These are phyloP conservation scores for Shiraia bambusicola DNA, from an alignment of 2,329 filamentous ascomycete species.

Conservation along the genomic window DNA sequence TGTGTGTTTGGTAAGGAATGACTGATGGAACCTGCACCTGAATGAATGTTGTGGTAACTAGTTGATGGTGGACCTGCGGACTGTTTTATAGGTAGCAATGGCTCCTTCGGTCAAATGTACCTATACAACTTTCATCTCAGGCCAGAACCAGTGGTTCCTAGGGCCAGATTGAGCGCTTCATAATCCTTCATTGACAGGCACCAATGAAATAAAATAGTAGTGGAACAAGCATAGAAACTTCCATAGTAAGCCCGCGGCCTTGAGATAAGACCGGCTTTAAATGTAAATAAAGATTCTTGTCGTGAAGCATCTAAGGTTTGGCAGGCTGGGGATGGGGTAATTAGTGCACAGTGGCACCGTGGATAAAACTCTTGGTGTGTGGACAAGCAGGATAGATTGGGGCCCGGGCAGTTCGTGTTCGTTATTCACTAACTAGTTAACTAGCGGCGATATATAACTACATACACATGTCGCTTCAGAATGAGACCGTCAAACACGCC, in stretches of 20 bases:
- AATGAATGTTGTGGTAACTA: background rate
- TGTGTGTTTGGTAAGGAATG: too few relatives aligned
- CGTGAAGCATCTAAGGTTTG: constrained; percentile 10
- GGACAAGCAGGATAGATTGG: constrained; percentile 3
- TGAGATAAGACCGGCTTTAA: constrained; percentile 11
- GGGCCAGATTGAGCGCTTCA: constrained; percentile 1
- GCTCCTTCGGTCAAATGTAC: too few relatives aligned
- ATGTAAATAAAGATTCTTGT: constrained; percentile 14
- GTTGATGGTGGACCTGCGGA: too few relatives aligned
- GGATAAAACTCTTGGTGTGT: background rate
- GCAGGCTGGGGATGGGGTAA: constrained; percentile 12
- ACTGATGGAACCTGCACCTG: background rate
- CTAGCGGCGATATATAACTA: too few relatives aligned
- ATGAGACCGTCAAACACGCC: constrained; percentile 12
- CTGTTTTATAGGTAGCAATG: too few relatives aligned
- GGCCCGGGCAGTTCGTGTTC: too few relatives aligned
- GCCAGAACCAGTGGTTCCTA: background rate
- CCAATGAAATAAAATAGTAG: constrained; percentile 18
- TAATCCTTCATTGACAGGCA: constrained; percentile 14
- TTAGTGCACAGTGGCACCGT: constrained; percentile 9
- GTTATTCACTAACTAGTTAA: too few relatives aligned
- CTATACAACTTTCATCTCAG: too few relatives aligned
- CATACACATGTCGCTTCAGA: too few relatives aligned
- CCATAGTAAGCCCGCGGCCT: constrained; percentile 22
- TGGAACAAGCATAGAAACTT: constrained; percentile 22